Conservation (phyloP, 805 yeast genomes). For the Nakazawaea laoshanensis region DNA sequence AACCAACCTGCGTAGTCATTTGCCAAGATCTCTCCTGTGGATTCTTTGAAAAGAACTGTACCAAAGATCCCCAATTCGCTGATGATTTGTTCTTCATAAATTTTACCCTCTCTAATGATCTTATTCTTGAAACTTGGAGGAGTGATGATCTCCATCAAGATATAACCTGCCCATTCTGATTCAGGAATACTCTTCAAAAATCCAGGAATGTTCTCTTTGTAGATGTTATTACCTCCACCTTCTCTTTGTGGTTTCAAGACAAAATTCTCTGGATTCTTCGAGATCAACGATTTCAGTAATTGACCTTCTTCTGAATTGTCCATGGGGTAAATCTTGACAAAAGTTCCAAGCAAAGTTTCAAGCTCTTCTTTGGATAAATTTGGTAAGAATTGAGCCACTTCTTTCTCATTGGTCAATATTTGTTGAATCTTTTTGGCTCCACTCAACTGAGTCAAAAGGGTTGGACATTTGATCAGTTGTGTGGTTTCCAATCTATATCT, state of each 20-base stretch:
- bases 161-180: constrained; percentile 80
- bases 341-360: constrained; percentile 42
- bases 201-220: constrained; percentile 74
- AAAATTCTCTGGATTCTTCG: constrained; percentile 56
- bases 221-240: constrained; percentile 96
- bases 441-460: constrained; percentile 77
- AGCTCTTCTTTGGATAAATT: constrained; percentile 21
- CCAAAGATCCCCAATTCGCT: constrained; percentile 94
- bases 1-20: constrained; percentile 80
- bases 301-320: constrained; percentile 61
- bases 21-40: constrained; percentile 40
- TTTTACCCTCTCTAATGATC: constrained; percentile 58
- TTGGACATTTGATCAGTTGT: constrained; percentile 85
- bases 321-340: constrained; percentile 82
- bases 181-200: constrained; percentile 55
- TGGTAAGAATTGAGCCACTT: constrained; percentile 39
- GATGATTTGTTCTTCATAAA: constrained; percentile 65
- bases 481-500: constrained; percentile 67
- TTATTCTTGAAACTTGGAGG: constrained; percentile 66
- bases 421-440: constrained; percentile 96
- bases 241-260: constrained; percentile 97
- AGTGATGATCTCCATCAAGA: constrained; percentile 86
- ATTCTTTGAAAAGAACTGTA: constrained; percentile 63
- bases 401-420: constrained; percentile 51
- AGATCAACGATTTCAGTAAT: constrained; percentile 57